Evolutionary conservation across 139 green algal genomes (phyloP).

Genomic region (Tetradesmus obliquus): DNA sequence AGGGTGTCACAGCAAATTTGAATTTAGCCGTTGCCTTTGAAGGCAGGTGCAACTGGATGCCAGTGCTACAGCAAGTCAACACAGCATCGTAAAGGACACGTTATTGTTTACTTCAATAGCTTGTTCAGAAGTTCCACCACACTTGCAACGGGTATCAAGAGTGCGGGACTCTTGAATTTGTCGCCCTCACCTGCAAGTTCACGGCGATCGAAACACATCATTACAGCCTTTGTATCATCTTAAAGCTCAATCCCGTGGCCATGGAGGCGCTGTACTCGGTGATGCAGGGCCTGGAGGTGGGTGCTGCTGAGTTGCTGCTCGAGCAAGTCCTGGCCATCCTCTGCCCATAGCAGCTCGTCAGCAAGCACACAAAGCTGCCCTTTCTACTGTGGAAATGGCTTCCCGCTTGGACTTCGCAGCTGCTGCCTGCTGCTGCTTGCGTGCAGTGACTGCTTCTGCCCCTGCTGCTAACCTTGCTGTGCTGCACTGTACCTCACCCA

Average conservation of each 20-base stretch:
- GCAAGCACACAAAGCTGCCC: too few species aligned
- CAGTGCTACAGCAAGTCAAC: too few species aligned
- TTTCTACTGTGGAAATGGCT: too few species aligned
- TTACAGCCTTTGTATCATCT: neutral
- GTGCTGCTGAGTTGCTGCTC: neutral
- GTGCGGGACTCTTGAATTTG: neutral
- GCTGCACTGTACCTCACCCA: neutral
- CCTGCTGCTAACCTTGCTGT: neutral
- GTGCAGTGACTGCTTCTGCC: neutral
- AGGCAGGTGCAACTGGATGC: too few species aligned
- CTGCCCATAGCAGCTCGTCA: too few species aligned
- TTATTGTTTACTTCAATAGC: neutral
- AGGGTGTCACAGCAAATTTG: too few species aligned
- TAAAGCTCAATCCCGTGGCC: neutral
- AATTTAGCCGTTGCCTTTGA: too few species aligned
- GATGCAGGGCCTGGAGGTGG: slow-evolving; percentile 74
- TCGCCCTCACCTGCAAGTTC: neutral
- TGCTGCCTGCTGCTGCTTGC: neutral
- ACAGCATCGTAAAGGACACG: too few species aligned
- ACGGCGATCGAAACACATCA: too few species aligned
- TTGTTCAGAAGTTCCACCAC: neutral
- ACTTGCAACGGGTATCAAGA: neutral
- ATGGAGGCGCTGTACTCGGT: slow-evolving; percentile 67
- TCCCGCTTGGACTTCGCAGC: neutral
- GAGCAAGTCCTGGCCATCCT: neutral